Conservation (phyloP, 352 stramenopile genomes). For the Globisporangium orthogonon region DNA sequence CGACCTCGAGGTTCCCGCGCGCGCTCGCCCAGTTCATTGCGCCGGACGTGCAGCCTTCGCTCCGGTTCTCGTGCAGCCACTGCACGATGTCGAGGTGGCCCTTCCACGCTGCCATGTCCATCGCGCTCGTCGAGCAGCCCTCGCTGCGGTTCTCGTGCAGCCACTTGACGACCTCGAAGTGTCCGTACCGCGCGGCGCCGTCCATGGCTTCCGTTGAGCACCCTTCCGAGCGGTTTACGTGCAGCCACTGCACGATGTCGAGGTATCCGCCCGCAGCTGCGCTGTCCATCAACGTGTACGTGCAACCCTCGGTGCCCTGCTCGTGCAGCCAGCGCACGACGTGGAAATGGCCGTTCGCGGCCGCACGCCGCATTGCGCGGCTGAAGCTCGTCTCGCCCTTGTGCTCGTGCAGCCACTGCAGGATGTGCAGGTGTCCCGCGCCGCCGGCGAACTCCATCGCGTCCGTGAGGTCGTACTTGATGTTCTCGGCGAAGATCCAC, state of each 20-base stretch:
- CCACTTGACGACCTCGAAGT: conserved; percentile 24
- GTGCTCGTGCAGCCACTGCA: conserved; percentile 19
- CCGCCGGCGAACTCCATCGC: conserved; percentile 16
- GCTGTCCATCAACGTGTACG: conserved; percentile 15
- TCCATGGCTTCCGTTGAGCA: conserved; percentile 11
- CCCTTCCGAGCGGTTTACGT: conserved; percentile 8
- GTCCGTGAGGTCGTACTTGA: conserved; percentile 13
- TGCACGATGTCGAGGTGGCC: conserved; percentile 39
- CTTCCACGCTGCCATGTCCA: conserved; percentile 21
- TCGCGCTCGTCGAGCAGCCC: conserved; percentile 14
- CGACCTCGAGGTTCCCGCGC: conserved; percentile 12
- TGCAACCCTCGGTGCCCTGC: conserved; percentile 15
- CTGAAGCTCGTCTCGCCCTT: conserved; percentile 13
- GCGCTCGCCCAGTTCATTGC: conserved; percentile 39
- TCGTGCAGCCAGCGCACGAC: conserved; percentile 20
- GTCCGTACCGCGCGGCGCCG: conserved; percentile 5
- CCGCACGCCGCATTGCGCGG: conserved; percentile 12
- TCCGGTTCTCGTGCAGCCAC: conserved; percentile 50
- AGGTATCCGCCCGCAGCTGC: conserved; percentile 9
- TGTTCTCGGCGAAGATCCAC: conserved; percentile 9
- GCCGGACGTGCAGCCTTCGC: conserved; percentile 50
- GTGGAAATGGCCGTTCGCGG: conserved; percentile 14
- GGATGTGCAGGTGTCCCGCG: conserved; percentile 17
- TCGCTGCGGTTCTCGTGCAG: conserved; percentile 29
- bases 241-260: conserved; percentile 16